Base-by-base conservation (phyloP, 2,329 filamentous ascomycete species). In the Cladorrhinum sp. region DNA sequence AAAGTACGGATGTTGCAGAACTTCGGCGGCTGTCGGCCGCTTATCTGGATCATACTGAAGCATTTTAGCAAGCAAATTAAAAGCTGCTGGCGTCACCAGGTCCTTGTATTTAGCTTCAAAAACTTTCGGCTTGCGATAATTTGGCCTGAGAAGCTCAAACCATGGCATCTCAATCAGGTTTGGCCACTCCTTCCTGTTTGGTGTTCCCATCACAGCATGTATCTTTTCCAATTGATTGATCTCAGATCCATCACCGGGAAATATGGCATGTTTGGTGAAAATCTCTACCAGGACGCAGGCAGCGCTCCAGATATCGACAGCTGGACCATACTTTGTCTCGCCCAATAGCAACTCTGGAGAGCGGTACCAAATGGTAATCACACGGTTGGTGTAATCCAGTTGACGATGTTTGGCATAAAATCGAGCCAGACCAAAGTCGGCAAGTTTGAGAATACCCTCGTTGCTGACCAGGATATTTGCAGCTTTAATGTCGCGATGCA, bases 321-420 rank as follows among this genome's bases (percentile, higher is more conserved):
- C 91, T 0, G 91, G 90, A 3, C 90, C 92, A 71, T 97, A 97
- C 68, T 91, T 86, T 4, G 93, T 96, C 74, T 96, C 92, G 6
- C 93, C 93, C 1, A 96, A 82, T 0, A 96, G 79, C n/a, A 97
- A 81, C 73, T 97, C 93, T 0, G 93, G 92, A 0, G 92, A 91
- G 3, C 93, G 86, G 73, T 97, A 97, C 96, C 96, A 99, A 66
- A 99, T 97, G 1, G 95, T 99, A 72, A 99, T 96, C 68, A 99
- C 96, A 36, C 95, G 90, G 72, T 99, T 99, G 1, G 95, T 99
- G 74, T 99, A 99, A 73, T 99, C 93, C 51, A 96, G 84, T 73
- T 95, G 91, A 62, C 89, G 87, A 54, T 89, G 88, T 73, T 99
- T 99, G 32, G 92, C 91, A 71, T 96, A 99, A 75, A 99, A 99